A percentile compares a stretch with the other conserved stretches of the same genome.
phyloP scores from a whole-genome alignment of 176 grass and related monocot species.

The Poa annua region DNA sequence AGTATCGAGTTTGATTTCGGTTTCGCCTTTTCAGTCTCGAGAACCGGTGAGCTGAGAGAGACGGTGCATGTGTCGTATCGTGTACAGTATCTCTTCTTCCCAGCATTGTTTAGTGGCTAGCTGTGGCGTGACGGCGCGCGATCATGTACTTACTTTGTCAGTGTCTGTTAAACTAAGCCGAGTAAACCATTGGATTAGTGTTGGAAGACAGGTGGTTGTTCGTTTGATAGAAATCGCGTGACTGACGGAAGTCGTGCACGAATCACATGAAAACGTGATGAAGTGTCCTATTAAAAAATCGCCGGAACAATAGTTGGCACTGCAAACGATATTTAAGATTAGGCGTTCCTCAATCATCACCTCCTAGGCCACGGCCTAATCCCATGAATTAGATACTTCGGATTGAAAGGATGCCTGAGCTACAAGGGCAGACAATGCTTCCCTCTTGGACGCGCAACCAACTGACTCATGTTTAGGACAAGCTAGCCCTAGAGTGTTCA shows the following conservation, averaged over 20 bases:
- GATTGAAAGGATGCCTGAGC: no score
- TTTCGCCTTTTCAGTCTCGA: background rate
- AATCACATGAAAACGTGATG: background rate
- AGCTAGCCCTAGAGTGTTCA: background rate
- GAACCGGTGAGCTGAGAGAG: slow-evolving; percentile 19
- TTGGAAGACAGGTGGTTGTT: background rate
- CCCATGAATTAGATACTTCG: no score
- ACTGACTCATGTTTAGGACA: background rate
- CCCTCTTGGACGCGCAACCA: no score
- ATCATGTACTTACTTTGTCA: background rate
- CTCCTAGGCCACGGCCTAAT: no score
- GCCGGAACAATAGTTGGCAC: no score
- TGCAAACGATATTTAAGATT: no score
- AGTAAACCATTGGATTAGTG: background rate
- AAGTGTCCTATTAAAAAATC: background rate
- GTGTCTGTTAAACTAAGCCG: background rate
- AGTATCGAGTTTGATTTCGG: background rate
- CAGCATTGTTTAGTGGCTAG: background rate
- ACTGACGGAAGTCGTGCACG: no score
- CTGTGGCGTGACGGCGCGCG: background rate
- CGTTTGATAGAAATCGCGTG: background rate
- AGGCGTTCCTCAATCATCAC: no score
- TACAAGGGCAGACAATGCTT: no score
- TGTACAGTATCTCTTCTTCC: background rate
- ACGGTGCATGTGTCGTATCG: background rate